Conservation (phyloP, 2,329 filamentous ascomycete species). For the Claviceps pazoutovae region DNA sequence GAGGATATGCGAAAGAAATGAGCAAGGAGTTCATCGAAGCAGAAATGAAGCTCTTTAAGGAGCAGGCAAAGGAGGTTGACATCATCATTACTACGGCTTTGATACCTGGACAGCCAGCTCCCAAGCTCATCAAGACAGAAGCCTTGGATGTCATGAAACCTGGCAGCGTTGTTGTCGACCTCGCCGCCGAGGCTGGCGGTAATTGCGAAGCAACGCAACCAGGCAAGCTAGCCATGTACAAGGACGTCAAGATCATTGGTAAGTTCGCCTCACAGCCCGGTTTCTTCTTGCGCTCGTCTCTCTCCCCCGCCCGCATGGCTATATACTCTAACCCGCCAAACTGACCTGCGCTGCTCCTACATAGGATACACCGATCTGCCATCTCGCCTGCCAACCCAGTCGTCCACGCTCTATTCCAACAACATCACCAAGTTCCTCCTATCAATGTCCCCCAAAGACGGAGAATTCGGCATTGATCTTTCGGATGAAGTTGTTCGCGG, state of each 20-base stretch:
- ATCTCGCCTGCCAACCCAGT: conserved; percentile 74
- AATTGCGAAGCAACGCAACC: conserved; percentile 75
- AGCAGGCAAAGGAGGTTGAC: conserved; percentile 77
- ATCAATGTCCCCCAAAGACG: conserved; percentile 65
- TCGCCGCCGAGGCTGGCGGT: conserved; percentile 76
- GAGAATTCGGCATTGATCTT: conserved; percentile 67
- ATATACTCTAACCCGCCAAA: not conserved
- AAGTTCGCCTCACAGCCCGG: conserved; percentile 14
- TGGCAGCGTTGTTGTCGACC: conserved; percentile 75
- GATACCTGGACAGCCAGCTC: conserved; percentile 72
- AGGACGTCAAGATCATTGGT: conserved; percentile 77
- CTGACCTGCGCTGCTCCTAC: not conserved
- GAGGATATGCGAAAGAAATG: conserved; percentile 89
- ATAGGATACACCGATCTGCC: conserved; percentile 73
- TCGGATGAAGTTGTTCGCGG: conserved; percentile 76
- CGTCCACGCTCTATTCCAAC: conserved; percentile 82
- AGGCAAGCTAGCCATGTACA: conserved; percentile 54
- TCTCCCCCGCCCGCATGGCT: not conserved
- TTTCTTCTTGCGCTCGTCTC: not conserved
- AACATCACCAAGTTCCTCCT: conserved; percentile 83
- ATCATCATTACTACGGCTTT: conserved; percentile 89
- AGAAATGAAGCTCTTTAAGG: conserved; percentile 83
- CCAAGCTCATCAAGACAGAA: conserved; percentile 67
- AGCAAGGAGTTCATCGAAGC: conserved; percentile 86
- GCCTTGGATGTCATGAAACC: conserved; percentile 81